These are phyloP conservation scores for Rubroshorea leprosula DNA, from an alignment of 345 rosid genomes.

Conservation along the genomic window DNA sequence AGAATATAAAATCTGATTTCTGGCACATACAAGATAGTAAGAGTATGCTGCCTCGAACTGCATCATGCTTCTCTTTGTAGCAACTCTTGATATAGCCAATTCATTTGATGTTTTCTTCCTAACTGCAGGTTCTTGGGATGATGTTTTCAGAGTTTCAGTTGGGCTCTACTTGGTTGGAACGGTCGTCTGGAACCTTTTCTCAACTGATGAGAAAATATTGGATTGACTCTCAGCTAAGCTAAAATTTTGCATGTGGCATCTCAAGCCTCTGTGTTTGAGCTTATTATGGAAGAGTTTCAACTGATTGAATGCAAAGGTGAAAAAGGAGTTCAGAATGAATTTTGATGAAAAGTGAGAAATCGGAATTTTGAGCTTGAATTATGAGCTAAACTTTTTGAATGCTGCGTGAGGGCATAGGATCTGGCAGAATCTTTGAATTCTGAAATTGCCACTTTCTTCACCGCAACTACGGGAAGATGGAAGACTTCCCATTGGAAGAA, in stretches of 20 bases:
- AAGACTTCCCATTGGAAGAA: constrained; percentile 2
- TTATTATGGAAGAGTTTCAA: neutral
- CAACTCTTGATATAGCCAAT: constrained; percentile 3
- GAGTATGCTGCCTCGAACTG: too few species aligned
- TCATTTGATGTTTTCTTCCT: neutral
- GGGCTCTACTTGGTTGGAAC: too few species aligned
- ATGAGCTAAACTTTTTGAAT: constrained; percentile 12
- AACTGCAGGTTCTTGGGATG: constrained; percentile 85
- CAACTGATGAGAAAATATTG: constrained; percentile 83
- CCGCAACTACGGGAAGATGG: too few species aligned
- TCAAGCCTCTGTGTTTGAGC: constrained; percentile 18
- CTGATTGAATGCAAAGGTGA: constrained; percentile 8
- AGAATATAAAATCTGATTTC: too few species aligned
- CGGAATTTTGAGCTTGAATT: constrained; percentile 13
- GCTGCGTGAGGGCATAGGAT: constrained; percentile 15
- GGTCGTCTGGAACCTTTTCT: constrained; percentile 81
- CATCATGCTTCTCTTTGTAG: too few species aligned
- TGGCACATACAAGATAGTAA: too few species aligned
- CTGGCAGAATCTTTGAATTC: neutral
- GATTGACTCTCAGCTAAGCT: constrained; percentile 32
- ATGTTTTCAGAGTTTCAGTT: too few species aligned
- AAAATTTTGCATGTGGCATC: constrained; percentile 3
- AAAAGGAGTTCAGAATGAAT: neutral
- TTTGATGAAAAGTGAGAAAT: neutral
- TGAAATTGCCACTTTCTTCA: too few species aligned